Evolutionary conservation across 2,329 filamentous ascomycete genomes (phyloP), one percentile per base, ranked within the genome.

Genomic region (Coniochaeta sp.): DNA sequence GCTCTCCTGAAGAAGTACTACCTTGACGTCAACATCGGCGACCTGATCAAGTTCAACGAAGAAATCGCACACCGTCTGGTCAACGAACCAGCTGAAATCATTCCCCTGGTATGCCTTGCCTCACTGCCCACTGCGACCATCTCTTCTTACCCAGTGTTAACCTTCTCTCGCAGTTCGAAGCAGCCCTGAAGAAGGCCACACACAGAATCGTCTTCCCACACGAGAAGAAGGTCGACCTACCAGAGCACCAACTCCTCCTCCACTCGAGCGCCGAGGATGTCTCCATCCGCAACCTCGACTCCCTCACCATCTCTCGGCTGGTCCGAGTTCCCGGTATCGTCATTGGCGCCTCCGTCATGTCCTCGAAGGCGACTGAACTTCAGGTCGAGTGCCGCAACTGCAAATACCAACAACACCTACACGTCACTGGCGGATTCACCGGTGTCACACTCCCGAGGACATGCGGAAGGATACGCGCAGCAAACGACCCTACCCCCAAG

Each of bases 251-350:
- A 69, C 83, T 99, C 27, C 87, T 99, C 52, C 83, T 99, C 48
- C 91, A 97, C 70, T 97, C 94, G 49, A 89, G 85, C 53, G 91
- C 91, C 57, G 86, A 92, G 50, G 85, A 95, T 67, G 90, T 91
- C 27, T 94, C 92, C 0, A 97, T 99, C 61, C 87, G 94, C 58
- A 91, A 96, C 59, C 81, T 99, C 33, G 94, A 95, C 61, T 95
- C 94, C 8, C 86, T 88, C 56, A 92, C 90, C 57, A 95, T 99
- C 59, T 91, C 92, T 5, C 86, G 91, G 60, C 85, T 99, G n/a
- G 92, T 99, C 33, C 84, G 92, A 52, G 95, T 99, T 52, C 94
- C 94, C 1, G 95, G 94, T 49, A 99, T 99, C 58, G 90, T 99
- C 54, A 99, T 99, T 58, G 92, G 94, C 46, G 94, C 94, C 46